Conservation (phyloP, 768 basidiomycete genomes). For the Termitomyces sp. region DNA sequence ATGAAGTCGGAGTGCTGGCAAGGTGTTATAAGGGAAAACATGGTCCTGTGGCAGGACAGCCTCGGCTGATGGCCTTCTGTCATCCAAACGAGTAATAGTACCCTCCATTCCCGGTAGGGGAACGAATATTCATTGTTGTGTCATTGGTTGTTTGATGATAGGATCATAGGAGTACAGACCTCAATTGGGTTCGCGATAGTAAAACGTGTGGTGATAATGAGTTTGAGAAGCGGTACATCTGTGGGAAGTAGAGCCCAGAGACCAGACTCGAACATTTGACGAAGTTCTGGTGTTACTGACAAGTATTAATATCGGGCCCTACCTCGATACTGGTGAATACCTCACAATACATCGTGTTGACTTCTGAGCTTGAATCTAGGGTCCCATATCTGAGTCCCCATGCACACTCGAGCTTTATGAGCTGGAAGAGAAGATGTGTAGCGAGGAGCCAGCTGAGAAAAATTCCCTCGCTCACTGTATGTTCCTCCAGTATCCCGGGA, state of each 20-base stretch:
- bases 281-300: neutral
- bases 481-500: neutral
- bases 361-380: neutral
- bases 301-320: neutral
- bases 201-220: neutral
- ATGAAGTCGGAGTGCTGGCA: neutral
- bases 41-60: neutral
- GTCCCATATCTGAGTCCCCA: neutral
- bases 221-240: neutral
- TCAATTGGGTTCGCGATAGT: neutral
- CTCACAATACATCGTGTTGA: neutral
- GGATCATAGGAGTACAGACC: neutral
- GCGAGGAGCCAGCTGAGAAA: neutral
- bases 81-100: neutral
- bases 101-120: neutral
- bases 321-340: neutral
- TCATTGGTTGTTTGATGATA: neutral
- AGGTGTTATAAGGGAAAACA: neutral
- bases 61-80: neutral
- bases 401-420: neutral
- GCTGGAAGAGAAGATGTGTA: neutral
- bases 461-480: neutral
- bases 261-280: neutral
- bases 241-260: constrained; percentile 1
- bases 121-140: neutral